phyloP scores from a whole-genome alignment of 1,284 basidiomycete species.

The Apiotrichum veenhuisii region DNA sequence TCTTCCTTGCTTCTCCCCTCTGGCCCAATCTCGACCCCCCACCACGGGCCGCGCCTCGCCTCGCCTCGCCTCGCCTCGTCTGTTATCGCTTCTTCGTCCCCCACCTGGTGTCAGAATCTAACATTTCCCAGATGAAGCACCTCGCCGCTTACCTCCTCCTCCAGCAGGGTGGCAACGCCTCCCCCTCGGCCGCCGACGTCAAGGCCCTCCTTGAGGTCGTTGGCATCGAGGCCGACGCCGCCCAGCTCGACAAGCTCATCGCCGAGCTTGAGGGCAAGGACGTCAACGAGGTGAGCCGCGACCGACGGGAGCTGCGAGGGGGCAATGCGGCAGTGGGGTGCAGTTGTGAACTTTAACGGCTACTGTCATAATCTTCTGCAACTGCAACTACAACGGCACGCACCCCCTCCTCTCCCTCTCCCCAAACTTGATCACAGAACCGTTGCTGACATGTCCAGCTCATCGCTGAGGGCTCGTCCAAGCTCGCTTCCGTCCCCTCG shows the following conservation, averaged over 20 bases:
- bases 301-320: no score
- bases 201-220: constrained; percentile 82
- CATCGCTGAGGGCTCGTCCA: constrained; percentile 86
- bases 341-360: no score
- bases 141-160: constrained; percentile 98
- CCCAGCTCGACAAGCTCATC: constrained; percentile 79
- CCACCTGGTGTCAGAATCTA: no score
- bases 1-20: no score
- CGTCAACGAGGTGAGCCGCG: constrained; percentile 66
- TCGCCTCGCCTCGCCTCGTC: background rate
- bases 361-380: background rate
- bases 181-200: constrained; percentile 83
- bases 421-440: no score
- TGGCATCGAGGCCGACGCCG: constrained; percentile 83
- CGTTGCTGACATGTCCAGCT: constrained; percentile 60
- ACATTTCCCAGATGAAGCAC: constrained; percentile 73
- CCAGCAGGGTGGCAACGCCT: constrained; percentile 86
- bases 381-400: no score
- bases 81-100: no score
- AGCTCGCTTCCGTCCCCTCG: constrained; percentile 81
- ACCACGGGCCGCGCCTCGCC: no score
- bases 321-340: no score
- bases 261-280: constrained; percentile 92
- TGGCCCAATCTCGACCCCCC: no score
- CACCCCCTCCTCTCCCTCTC: no score